A percentile compares a stretch with the other conserved stretches of the same genome.
Conservation (phyloP, 1,284 basidiomycete species). For the Trametes polyzona region DNA sequence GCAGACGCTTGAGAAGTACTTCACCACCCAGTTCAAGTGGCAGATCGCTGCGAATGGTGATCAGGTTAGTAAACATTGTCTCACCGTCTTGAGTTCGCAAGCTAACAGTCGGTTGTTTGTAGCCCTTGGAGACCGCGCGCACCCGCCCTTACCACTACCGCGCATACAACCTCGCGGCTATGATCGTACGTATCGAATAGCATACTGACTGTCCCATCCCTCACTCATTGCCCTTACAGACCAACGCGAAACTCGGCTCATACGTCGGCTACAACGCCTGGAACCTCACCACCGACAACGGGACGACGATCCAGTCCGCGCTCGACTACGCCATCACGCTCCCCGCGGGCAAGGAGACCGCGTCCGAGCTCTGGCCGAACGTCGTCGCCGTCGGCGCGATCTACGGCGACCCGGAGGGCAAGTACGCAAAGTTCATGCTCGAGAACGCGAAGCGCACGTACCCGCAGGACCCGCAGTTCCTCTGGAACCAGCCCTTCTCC, state of each 20-base stretch:
- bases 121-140: conserved; percentile 60
- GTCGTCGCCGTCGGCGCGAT: conserved; percentile 54
- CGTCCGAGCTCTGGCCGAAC: conserved; percentile 31
- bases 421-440: conserved; percentile 50
- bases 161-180: conserved; percentile 67
- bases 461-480: conserved; percentile 49
- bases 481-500: conserved; percentile 56
- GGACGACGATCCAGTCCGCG: conserved; percentile 59
- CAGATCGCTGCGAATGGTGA: conserved; percentile 46
- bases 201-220: too few species aligned
- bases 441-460: conserved; percentile 41
- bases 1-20: conserved; percentile 40
- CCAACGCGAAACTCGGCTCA: conserved; percentile 54
- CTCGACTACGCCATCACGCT: conserved; percentile 58
- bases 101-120: conserved; percentile 25
- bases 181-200: conserved; percentile 66
- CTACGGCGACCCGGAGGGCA: conserved; percentile 58
- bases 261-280: conserved; percentile 51
- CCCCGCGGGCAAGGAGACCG: conserved; percentile 20
- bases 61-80: conserved; percentile 31
- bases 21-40: conserved; percentile 37
- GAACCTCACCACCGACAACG: conserved; percentile 49
- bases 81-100: not conserved
- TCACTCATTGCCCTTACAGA: conserved; percentile 47
- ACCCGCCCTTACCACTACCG: conserved; percentile 68